Evolutionary conservation across 2,329 filamentous ascomycete genomes (phyloP).

Genomic region (Cordyceps sp.): DNA sequence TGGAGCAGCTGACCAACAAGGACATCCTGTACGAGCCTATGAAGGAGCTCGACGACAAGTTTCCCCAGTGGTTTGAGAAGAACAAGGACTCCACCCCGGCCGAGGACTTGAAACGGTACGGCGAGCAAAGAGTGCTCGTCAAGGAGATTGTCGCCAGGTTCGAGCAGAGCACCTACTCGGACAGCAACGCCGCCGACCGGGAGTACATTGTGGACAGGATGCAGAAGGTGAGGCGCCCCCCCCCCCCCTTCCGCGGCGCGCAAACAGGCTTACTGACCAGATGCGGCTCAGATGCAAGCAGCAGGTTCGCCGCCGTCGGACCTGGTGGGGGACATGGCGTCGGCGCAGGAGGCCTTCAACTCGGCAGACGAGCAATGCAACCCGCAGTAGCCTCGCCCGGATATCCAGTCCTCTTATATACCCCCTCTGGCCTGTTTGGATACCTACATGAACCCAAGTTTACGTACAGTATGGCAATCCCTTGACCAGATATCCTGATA

Average conservation of each 20-base stretch:
- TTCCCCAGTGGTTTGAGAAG: slow-evolving; percentile 72
- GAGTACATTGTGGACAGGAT: slow-evolving; percentile 94
- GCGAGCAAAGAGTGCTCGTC: slow-evolving; percentile 65
- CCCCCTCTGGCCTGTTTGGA: slow-evolving; percentile 2
- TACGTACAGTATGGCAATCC: too few relatives aligned
- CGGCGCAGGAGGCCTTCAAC: slow-evolving; percentile 56
- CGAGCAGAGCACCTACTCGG: slow-evolving; percentile 64
- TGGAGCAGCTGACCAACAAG: slow-evolving; percentile 97
- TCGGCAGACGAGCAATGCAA: slow-evolving; percentile 45
- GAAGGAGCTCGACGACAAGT: slow-evolving; percentile 91
- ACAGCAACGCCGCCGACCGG: slow-evolving; percentile 64
- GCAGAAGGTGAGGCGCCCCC: slow-evolving; percentile 67
- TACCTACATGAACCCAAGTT: neutral
- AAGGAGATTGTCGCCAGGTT: slow-evolving; percentile 80
- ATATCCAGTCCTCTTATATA: slow-evolving; percentile 10
- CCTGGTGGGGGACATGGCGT: slow-evolving; percentile 76
- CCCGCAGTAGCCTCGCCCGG: slow-evolving; percentile 29
- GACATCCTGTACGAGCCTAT: slow-evolving; percentile 97
- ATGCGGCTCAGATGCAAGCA: slow-evolving; percentile 71
- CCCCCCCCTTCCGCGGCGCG: too few relatives aligned
- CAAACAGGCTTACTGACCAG: neutral
- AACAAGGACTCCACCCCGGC: slow-evolving; percentile 48
- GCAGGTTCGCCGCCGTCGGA: slow-evolving; percentile 81
- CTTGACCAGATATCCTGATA: neutral
- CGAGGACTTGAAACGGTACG: slow-evolving; percentile 65